Evolutionary conservation across 2,329 filamentous ascomycete species (phyloP), one percentile per base, ranked within the genome.

Genomic region (Xylogone sp.): DNA sequence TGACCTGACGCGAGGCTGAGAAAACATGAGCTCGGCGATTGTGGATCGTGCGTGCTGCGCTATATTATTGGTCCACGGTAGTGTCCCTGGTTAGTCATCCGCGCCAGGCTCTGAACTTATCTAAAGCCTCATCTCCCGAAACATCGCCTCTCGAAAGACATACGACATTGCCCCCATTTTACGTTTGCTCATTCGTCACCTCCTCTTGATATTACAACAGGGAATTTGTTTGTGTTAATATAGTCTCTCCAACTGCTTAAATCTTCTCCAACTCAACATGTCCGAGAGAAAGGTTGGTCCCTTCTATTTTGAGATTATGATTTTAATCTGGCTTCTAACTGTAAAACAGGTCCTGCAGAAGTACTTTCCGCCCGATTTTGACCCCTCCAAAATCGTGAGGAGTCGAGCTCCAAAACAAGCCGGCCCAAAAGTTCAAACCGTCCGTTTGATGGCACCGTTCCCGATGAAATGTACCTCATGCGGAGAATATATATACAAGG

Each of bases 371-470:
- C 88, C 86, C 3, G 71, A 97, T 69, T 99, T 97, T 71, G 94
- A 99, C 70, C 93, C 93, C 12, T 84, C 84, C 21, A 85, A 88
- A 63, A 82, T 97, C 71, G 78, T 79, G 21, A 84, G 89, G 18
- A 80, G 80, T 43, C 84, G 83, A 55, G 85, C 75, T 22, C 82
- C 84, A 8, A 92, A 92, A 67, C 75, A 83, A 51, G 79, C 81
- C 6, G 92, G 90, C 0, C 89, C 90, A 0, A 90, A 90, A 61
- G 79, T 90, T 8, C 90, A 95, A 64, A 90, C 87, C 0, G 91
- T 97, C 49, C 86, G 92, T 43, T 77, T 97, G 29, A 97, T 97
- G 90, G 87, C 88, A 1, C 90, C 90, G 3, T 94, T 92, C 71
- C 83, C 79, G 48, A 90, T 92, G 84, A 86, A 85, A 65, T 92